A percentile compares a stretch with the other conserved stretches of the same genome.
phyloP scores from a whole-genome alignment of 225 moss, liverwort and hornwort genomes.

The Marchantia polymorpha region DNA sequence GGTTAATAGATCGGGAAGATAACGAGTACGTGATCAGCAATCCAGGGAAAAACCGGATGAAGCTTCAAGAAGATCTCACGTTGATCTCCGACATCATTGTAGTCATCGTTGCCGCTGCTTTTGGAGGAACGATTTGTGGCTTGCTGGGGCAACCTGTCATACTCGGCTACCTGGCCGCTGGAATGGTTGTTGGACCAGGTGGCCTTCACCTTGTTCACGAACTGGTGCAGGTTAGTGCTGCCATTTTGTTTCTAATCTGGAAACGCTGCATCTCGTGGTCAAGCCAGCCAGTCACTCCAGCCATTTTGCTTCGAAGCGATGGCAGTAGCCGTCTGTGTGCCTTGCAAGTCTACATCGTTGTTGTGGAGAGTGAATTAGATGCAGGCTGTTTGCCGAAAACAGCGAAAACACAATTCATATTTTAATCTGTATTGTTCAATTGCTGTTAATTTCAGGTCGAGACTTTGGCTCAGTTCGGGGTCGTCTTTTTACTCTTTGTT shows the following conservation, averaged over 20 bases:
- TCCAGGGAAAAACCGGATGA: conserved; percentile 44
- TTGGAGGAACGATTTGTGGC: conserved; percentile 41
- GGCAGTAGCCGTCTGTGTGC: neutral
- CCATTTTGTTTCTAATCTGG: neutral
- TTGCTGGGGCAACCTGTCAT: conserved; percentile 45
- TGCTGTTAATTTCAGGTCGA: conserved; percentile 28
- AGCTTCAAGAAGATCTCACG: conserved; percentile 44
- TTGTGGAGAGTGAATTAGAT: too few relatives aligned
- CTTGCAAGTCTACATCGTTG: neutral
- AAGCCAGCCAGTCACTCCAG: neutral
- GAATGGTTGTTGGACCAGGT: conserved; percentile 45
- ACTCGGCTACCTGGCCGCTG: conserved; percentile 44
- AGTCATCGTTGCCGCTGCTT: conserved; percentile 42
- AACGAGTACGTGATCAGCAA: conserved; percentile 49
- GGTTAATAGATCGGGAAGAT: conserved; percentile 44
- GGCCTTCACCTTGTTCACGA: conserved; percentile 46
- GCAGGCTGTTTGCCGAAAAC: too few relatives aligned
- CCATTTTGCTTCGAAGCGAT: neutral
- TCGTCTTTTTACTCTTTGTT: conserved; percentile 41
- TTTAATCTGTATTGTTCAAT: too few relatives aligned
- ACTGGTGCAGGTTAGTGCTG: conserved; percentile 34
- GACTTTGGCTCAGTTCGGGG: conserved; percentile 47
- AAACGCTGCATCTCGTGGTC: neutral
- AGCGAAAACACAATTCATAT: too few relatives aligned
- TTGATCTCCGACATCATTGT: conserved; percentile 45